Base-by-base conservation (phyloP, 1,284 basidiomycete species). In the Stygiomarasmius scandens region DNA sequence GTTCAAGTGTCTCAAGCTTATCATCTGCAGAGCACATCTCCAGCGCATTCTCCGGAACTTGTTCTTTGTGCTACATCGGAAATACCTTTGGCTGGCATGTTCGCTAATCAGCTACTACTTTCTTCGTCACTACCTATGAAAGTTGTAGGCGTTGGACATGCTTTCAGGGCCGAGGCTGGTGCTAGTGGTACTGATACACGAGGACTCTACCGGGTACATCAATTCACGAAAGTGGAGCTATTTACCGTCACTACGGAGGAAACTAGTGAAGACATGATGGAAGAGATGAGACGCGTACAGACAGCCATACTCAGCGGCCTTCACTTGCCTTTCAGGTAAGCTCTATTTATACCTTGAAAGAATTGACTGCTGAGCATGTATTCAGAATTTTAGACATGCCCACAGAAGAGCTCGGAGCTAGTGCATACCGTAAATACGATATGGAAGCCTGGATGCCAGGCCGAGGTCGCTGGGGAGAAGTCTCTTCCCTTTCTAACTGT, bases 391-490 rank as follows among this genome's bases (percentile, higher is more conserved):
- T 99, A 49, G 94, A 99, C 66, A 99, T 99, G 97, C 95, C 97
- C 0, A 94, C 92, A 0, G 93, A 98, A 72, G 97, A 99, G 73
- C 83, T 99, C 1, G 97, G 97, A 5, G 95, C 95, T 0, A 92
- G 89, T 59, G 97, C 97, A 0, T 93, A 92, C 67, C 85, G 95
- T 47, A 99, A 99, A 73, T 96, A 94, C 71, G 97, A 99, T 70
- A 94, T 98, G 71, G 97, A 99, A 72, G 95, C 90, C 1, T 99
- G 96, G 96, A 99, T 99, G 97, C 96, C 97, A 2, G 97, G 97
- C 0, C 86, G 96, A 23, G 96, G 94, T 1, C 78, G 77, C 52
- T 99, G 97, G 97, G 97, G 97, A 47, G 97, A 99, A 80, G 89
- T 98, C 38, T 92, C 94, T 0, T 96, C 94, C 0, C 85, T 94